These are phyloP conservation scores for Pythium periplocum DNA, from an alignment of 352 stramenopile genomes.

Conservation along the genomic window DNA sequence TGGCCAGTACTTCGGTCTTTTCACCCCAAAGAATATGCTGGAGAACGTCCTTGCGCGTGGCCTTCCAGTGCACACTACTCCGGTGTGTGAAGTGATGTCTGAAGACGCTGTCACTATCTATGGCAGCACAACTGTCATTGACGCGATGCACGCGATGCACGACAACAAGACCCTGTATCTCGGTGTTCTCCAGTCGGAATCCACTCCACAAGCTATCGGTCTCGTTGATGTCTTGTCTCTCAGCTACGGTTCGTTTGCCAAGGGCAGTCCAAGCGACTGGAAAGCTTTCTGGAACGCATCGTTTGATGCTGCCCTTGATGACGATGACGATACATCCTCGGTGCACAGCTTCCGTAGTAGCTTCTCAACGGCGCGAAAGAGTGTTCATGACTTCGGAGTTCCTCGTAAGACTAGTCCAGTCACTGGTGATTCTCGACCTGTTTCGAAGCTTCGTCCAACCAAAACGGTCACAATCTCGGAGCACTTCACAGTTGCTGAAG, in stretches of 20 bases:
- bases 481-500: conserved; percentile 83
- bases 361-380: conserved; percentile 51
- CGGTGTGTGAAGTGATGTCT: conserved; percentile 90
- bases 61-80: conserved; percentile 88
- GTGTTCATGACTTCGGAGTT: conserved; percentile 26
- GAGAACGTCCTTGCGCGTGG: conserved; percentile 92
- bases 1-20: conserved; percentile 92
- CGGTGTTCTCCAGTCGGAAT: conserved; percentile 70
- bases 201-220: conserved; percentile 58
- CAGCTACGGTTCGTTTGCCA: conserved; percentile 86
- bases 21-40: conserved; percentile 98
- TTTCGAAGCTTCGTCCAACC: conserved; percentile 80
- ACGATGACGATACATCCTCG: conserved; percentile 67
- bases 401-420: conserved; percentile 40
- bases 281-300: conserved; percentile 89
- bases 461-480: conserved; percentile 89
- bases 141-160: conserved; percentile 87
- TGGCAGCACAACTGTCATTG: conserved; percentile 62
- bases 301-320: conserved; percentile 56
- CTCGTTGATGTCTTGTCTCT: conserved; percentile 86
- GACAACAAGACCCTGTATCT: conserved; percentile 85
- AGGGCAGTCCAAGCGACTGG: conserved; percentile 83
- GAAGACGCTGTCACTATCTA: conserved; percentile 73
- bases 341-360: conserved; percentile 79
- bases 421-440: conserved; percentile 87